phyloP scores from a whole-genome alignment of 176 grass and related monocot species.

The Poa pratensis region DNA sequence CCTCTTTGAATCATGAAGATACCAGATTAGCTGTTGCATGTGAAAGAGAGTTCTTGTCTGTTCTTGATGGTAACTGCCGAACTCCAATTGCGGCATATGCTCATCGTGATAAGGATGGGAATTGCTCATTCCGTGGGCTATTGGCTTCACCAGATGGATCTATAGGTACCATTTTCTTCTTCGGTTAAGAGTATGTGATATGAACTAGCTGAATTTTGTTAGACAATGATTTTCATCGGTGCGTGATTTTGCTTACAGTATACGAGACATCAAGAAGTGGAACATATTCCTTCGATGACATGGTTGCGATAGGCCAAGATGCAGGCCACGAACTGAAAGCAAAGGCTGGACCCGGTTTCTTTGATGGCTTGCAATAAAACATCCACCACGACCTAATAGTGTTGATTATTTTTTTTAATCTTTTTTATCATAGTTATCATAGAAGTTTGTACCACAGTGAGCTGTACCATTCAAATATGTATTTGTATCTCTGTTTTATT shows the following conservation, averaged over 20 bases:
- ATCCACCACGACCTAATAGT: neutral
- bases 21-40: conserved; percentile 96
- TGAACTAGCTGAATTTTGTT: neutral
- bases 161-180: conserved; percentile 54
- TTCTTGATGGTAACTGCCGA: conserved; percentile 91
- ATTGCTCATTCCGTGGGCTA: conserved; percentile 85
- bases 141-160: conserved; percentile 91
- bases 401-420: conserved; percentile 31
- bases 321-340: conserved; percentile 86
- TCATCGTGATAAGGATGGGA: conserved; percentile 64
- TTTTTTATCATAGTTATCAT: conserved; percentile 5
- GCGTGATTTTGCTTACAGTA: conserved; percentile 48
- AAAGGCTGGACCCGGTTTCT: conserved; percentile 82
- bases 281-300: conserved; percentile 64
- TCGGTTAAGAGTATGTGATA: neutral
- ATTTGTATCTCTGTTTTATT: conserved; percentile 33
- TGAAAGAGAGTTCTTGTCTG: conserved; percentile 89
- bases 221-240: neutral
- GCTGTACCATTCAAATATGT: conserved; percentile 35
- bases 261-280: conserved; percentile 89
- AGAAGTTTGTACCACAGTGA: conserved; percentile 42
- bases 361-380: conserved; percentile 65
- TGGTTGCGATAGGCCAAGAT: conserved; percentile 93
- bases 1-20: conserved; percentile 88
- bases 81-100: conserved; percentile 96